Conservation (phyloP, 352 stramenopile genomes). For the Elongisporangium senticosum region DNA sequence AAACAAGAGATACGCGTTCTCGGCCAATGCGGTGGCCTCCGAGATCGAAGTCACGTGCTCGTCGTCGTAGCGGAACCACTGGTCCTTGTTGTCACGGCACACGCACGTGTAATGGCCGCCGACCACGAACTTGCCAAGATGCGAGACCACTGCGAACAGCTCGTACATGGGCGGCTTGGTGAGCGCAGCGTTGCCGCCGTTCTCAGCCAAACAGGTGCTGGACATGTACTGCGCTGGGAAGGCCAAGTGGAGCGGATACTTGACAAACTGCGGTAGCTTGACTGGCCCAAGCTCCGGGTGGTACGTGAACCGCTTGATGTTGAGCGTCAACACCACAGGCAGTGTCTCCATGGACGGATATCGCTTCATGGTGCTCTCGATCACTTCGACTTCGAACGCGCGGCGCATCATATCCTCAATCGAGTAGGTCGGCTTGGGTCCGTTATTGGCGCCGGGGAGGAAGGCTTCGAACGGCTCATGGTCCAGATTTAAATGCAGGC, state of each 20-base stretch:
- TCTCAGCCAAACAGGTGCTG: slow-evolving; percentile 49
- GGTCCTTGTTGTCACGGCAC: slow-evolving; percentile 84
- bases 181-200: slow-evolving; percentile 29
- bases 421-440: slow-evolving; percentile 40
- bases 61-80: slow-evolving; percentile 83
- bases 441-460: slow-evolving; percentile 27
- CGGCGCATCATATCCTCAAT: slow-evolving; percentile 75
- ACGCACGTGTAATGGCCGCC: slow-evolving; percentile 81
- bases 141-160: slow-evolving; percentile 79
- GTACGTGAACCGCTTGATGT: slow-evolving; percentile 85
- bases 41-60: slow-evolving; percentile 76
- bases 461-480: slow-evolving; percentile 34
- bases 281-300: slow-evolving; percentile 69
- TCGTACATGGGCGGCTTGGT: slow-evolving; percentile 57
- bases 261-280: slow-evolving; percentile 81
- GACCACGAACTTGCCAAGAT: slow-evolving; percentile 74
- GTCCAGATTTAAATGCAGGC: slow-evolving; percentile 75
- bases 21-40: slow-evolving; percentile 55
- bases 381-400: slow-evolving; percentile 70
- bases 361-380: slow-evolving; percentile 68
- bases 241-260: slow-evolving; percentile 66
- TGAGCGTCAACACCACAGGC: slow-evolving; percentile 72
- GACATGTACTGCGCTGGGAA: slow-evolving; percentile 72
- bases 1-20: slow-evolving; percentile 78
- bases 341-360: slow-evolving; percentile 68